Conservation (phyloP, 2,329 filamentous ascomycete species). For the Fusarium decemcellulare region DNA sequence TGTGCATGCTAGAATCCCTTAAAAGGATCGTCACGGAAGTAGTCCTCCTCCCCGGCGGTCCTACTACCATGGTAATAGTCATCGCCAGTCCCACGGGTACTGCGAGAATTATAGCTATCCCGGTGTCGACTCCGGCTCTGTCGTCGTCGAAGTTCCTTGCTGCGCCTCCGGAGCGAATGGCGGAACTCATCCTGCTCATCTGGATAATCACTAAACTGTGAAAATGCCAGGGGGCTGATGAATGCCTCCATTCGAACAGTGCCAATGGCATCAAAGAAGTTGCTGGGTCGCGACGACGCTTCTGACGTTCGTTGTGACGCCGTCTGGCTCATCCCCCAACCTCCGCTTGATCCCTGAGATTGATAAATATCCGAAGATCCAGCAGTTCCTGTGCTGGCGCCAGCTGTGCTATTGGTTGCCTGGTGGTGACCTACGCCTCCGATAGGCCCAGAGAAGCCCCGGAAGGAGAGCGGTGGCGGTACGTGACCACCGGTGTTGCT, state of each 20-base stretch:
- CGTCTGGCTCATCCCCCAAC: constrained; percentile 61
- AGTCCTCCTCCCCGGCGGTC: constrained; percentile 68
- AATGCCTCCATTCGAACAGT: constrained; percentile 98
- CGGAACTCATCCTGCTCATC: constrained; percentile 66
- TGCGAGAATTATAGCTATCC: constrained; percentile 64
- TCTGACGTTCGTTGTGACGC: constrained; percentile 69
- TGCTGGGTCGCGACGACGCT: constrained; percentile 66
- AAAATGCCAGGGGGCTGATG: constrained; percentile 75
- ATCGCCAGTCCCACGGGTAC: constrained; percentile 59
- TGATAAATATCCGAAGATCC: constrained; percentile 74
- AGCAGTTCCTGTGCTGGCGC: constrained; percentile 69
- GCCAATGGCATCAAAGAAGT: constrained; percentile 90
- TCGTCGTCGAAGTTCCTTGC: constrained; percentile 68
- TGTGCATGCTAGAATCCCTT: constrained; percentile 66
- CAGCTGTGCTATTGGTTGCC: constrained; percentile 70
- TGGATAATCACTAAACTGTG: constrained; percentile 61
- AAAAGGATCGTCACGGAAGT: constrained; percentile 73
- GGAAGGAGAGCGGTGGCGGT: constrained; percentile 79
- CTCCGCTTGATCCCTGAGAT: constrained; percentile 63
- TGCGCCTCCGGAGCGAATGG: constrained; percentile 64
- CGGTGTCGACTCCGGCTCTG: constrained; percentile 68
- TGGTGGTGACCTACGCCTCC: constrained; percentile 60
- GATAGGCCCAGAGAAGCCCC: constrained; percentile 78
- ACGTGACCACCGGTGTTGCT: constrained; percentile 89
- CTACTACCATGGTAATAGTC: constrained; percentile 64